These are phyloP conservation scores for Dipodascus geniculatus DNA, from an alignment of 805 yeast species.

Conservation along the genomic window DNA sequence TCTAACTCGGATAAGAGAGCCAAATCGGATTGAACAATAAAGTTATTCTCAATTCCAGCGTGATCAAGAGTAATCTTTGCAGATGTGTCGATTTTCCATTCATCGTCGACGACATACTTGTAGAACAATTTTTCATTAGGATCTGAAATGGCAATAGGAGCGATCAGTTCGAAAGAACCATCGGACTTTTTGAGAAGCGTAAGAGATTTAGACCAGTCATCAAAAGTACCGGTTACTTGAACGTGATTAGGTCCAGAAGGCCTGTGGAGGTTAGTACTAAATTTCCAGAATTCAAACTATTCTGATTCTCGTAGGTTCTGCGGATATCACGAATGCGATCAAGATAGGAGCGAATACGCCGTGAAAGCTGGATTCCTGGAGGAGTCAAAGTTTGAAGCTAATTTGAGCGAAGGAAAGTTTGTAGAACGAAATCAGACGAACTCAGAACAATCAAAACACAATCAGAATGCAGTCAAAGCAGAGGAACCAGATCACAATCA, in stretches of 20 bases:
- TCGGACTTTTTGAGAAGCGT: neutral
- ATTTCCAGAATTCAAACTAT: neutral
- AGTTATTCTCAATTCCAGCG: constrained; percentile 25
- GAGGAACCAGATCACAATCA: no score
- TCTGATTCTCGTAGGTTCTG: no score
- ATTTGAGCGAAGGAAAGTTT: no score
- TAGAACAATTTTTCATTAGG: constrained; percentile 67
- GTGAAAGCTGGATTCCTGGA: no score
- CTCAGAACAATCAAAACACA: no score
- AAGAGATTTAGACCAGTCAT: constrained; percentile 1
- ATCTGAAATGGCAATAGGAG: constrained; percentile 68
- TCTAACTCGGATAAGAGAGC: neutral
- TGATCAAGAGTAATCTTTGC: constrained; percentile 73
- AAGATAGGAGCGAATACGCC: no score
- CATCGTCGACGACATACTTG: constrained; percentile 70
- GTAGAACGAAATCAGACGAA: no score
- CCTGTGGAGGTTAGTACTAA: neutral
- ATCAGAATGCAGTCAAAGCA: no score
- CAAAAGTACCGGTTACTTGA: neutral
- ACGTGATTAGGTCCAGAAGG: neutral
- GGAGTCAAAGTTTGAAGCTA: no score
- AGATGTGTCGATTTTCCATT: constrained; percentile 86
- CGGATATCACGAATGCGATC: no score
- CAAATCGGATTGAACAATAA: neutral
- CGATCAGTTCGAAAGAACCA: neutral